A percentile compares a stretch with the other conserved stretches of the same genome.
Evolutionary conservation across 257 asterid species (phyloP).

Genomic region (Nicotiana tomentosiformis): DNA sequence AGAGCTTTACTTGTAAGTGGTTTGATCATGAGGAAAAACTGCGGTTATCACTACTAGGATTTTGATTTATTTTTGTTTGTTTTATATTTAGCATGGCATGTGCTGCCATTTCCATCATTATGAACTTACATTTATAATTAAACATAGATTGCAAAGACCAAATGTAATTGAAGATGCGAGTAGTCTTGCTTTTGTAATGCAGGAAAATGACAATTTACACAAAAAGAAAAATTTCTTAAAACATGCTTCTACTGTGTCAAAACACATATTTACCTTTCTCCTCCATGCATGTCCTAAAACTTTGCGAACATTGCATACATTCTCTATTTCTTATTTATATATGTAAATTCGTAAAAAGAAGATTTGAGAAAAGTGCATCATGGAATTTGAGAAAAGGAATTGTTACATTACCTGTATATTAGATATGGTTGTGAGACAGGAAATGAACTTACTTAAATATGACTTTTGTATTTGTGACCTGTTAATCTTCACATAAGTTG

Average conservation of each 20-base stretch:
- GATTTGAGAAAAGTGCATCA: not conserved
- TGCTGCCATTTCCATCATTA: not conserved
- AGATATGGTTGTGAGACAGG: not conserved
- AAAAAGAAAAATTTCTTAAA: not conserved
- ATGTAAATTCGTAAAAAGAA: not conserved
- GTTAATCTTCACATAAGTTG: not conserved
- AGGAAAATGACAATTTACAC: not conserved
- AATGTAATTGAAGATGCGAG: not conserved
- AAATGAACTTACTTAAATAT: not conserved
- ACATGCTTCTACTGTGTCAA: not conserved
- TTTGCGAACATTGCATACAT: not conserved
- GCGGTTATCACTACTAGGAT: not conserved
- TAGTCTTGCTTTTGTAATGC: not conserved
- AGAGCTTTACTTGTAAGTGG: constrained; percentile 86
- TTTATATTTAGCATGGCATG: not conserved
- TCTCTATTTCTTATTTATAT: not conserved
- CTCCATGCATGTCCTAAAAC: not conserved
- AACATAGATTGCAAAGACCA: not conserved
- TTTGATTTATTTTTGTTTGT: not conserved
- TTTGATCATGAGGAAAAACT: not conserved
- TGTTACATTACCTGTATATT: not conserved
- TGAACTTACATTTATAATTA: not conserved
- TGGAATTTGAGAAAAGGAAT: not conserved
- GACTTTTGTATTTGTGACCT: not conserved
- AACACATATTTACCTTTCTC: not conserved